A percentile compares a stretch with the other conserved stretches of the same genome.
phyloP scores from a whole-genome alignment of 2,329 filamentous ascomycete species.

The Geosmithia morbida region DNA sequence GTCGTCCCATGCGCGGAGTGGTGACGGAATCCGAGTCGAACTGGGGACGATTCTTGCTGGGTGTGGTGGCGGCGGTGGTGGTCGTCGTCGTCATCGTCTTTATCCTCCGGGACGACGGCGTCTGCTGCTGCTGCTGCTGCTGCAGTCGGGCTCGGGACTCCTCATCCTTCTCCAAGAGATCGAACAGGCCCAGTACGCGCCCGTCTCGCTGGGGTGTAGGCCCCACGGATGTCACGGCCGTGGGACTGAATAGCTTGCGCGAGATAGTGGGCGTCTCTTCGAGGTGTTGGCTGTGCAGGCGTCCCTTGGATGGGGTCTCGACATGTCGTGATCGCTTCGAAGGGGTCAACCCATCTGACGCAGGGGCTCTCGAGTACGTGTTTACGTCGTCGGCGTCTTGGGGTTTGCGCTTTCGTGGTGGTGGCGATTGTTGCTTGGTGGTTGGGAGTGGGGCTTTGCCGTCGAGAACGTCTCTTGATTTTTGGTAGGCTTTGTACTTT shows the following conservation, averaged over 20 bases:
- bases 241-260: conserved; percentile 45
- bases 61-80: conserved; percentile 24
- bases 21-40: conserved; percentile 11
- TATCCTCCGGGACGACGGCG: neutral
- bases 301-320: conserved; percentile 31
- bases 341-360: conserved; percentile 23
- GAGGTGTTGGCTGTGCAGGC: conserved; percentile 19
- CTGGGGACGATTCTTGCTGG: conserved; percentile 22
- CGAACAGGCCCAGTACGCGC: conserved; percentile 63
- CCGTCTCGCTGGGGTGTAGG: conserved; percentile 73
- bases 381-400: conserved; percentile 1
- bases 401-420: neutral
- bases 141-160: neutral
- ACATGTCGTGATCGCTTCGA: conserved; percentile 33
- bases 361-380: conserved; percentile 8
- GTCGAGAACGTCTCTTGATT: conserved; percentile 41
- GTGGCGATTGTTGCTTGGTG: conserved; percentile 7
- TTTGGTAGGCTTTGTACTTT: conserved; percentile 69
- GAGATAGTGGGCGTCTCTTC: conserved; percentile 41
- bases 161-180: conserved; percentile 42
- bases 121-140: neutral
- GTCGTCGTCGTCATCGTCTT: too few species aligned
- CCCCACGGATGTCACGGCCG: conserved; percentile 47
- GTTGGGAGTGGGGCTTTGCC: conserved; percentile 34
- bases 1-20: conserved; percentile 19